Evolutionary conservation across 257 asterid species (phyloP).

Genomic region (Capsicum pubescens): DNA sequence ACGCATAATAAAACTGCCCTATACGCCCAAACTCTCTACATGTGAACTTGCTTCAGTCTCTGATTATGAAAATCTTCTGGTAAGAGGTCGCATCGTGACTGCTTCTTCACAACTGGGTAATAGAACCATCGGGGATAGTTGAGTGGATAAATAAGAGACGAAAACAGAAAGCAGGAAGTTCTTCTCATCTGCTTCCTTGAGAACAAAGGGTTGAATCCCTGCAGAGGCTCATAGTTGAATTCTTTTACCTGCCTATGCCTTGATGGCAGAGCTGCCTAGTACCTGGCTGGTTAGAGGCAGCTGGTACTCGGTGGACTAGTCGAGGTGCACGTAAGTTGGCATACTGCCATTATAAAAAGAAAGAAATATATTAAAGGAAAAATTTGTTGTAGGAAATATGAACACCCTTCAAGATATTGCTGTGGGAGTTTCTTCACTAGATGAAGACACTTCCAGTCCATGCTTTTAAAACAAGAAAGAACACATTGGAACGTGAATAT

Average conservation of each 20-base stretch:
- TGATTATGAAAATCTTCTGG: not conserved
- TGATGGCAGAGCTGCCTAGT: not conserved
- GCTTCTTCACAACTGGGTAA: not conserved
- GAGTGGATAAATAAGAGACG: not conserved
- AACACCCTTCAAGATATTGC: constrained; percentile 19
- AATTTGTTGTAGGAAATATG: not conserved
- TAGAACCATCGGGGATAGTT: not conserved
- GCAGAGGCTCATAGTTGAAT: not conserved
- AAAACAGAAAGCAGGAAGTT: not conserved
- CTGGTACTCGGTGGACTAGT: constrained; percentile 5
- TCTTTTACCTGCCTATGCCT: not conserved
- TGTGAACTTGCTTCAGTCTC: constrained; percentile 5
- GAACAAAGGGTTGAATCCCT: not conserved
- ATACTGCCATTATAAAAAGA: not conserved
- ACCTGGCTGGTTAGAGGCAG: not conserved
- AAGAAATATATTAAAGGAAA: not conserved
- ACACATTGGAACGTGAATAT: constrained; percentile 15
- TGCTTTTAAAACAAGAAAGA: not conserved
- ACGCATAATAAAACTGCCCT: not conserved
- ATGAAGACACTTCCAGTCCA: not conserved
- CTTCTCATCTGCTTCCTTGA: not conserved
- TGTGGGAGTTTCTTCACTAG: not conserved
- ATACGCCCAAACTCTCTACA: not conserved
- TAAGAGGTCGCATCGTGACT: not conserved
- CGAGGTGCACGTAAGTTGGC: not conserved